Conservation (phyloP, 164 flowering plant species). For the Macadamia integrifolia region DNA sequence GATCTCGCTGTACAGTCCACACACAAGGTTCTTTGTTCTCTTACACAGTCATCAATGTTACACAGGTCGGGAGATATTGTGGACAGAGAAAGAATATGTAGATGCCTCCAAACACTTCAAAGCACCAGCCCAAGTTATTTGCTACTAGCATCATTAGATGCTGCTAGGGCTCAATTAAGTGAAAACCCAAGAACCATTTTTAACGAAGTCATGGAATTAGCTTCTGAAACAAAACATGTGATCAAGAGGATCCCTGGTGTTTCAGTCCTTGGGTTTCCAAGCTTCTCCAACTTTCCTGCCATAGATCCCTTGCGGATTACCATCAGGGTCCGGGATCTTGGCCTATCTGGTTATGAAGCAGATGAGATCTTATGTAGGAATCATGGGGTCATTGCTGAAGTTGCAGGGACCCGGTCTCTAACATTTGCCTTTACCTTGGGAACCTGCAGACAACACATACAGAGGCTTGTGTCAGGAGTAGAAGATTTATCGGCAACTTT, state of each 20-base stretch:
- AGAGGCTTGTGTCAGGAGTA: constrained; percentile 36
- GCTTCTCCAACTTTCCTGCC: constrained; percentile 22
- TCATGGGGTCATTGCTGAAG: constrained; percentile 36
- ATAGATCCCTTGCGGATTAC: constrained; percentile 46
- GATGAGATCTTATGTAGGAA: constrained; percentile 34
- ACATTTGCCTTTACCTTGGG: constrained; percentile 40
- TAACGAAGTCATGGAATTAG: constrained; percentile 25
- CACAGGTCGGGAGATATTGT: constrained; percentile 44
- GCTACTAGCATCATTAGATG: constrained; percentile 50
- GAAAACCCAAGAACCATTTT: constrained; percentile 29
- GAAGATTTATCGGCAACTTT: constrained; percentile 23
- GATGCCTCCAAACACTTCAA: constrained; percentile 49
- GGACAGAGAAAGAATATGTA: constrained; percentile 36
- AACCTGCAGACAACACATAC: constrained; percentile 32
- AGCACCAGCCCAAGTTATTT: constrained; percentile 55
- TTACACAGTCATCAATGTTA: constrained; percentile 55
- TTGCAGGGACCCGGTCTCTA: constrained; percentile 37
- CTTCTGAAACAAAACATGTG: constrained; percentile 16
- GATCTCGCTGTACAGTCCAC: constrained; percentile 53
- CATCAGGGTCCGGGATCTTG: constrained; percentile 34
- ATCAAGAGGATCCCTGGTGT: constrained; percentile 30
- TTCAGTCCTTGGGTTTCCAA: constrained; percentile 19
- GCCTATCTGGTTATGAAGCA: constrained; percentile 49
- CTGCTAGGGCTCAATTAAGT: constrained; percentile 47
- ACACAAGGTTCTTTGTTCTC: constrained; percentile 50